Conservation (phyloP, 257 asterid species). For the Jasminum sambac region DNA sequence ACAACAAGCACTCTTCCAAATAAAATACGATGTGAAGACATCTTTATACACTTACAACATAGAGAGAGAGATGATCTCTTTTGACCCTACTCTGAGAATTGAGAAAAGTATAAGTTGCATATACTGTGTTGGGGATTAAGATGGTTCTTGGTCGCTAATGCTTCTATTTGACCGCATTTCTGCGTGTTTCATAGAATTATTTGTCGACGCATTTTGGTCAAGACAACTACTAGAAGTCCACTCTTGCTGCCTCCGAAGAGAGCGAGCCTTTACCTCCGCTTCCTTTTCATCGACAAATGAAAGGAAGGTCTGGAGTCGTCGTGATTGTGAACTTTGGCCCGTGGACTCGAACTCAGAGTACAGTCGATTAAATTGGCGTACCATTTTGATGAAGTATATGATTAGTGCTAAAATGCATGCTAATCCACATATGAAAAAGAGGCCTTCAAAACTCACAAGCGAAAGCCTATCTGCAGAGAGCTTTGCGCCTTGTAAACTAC, state of each 20-base stretch:
- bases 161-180: neutral
- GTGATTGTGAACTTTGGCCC: constrained; percentile 34
- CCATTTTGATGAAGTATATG: constrained; percentile 31
- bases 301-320: constrained; percentile 41
- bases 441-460: constrained; percentile 47
- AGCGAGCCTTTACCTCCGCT: constrained; percentile 35
- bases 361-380: constrained; percentile 32
- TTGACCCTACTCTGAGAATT: neutral
- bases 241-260: constrained; percentile 31
- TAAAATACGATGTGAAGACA: no score
- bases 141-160: neutral
- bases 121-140: neutral
- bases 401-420: constrained; percentile 48
- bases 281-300: constrained; percentile 57
- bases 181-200: neutral
- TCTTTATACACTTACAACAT: no score
- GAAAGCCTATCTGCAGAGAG: constrained; percentile 48
- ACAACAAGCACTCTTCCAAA: no score
- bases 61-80: neutral
- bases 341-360: constrained; percentile 21
- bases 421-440: constrained; percentile 42
- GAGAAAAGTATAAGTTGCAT: neutral
- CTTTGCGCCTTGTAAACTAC: constrained; percentile 49
- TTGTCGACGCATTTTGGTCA: neutral
- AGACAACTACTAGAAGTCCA: constrained; percentile 5